Base-by-base conservation (phyloP, 2,329 filamentous ascomycete genomes). In the Dactylellina haptotyla region DNA sequence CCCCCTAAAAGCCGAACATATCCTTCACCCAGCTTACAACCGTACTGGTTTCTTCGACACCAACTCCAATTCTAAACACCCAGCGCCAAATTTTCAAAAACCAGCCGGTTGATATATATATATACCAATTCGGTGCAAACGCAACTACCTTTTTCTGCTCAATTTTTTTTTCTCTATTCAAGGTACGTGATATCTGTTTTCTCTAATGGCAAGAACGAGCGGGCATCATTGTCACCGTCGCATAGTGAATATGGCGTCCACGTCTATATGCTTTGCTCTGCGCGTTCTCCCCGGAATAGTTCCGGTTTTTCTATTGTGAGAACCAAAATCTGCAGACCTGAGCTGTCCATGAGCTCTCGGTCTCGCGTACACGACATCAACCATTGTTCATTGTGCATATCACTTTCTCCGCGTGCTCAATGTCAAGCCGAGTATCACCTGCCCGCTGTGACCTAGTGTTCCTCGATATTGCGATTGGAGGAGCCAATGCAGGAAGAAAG, bases 191-290 rank as follows among this genome's bases (percentile, higher is more conserved):
- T n/a, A n/a, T n/a, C n/a, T n/a, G n/a, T n/a, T n/a, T n/a, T n/a
- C n/a, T n/a, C n/a, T n/a, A n/a, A n/a, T n/a, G n/a, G n/a, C n/a
- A n/a, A n/a, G n/a, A n/a, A n/a, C 32, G 32, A 6, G 14, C 6
- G 20, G 18, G 12, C 50, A 34, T 54, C 6, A 20, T 26, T 16
- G 23, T 20, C n/a, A 54, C 30, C 25, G 26, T 46, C 50, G 39
- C 26, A 32, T 54, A 58, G 56, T 53, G 32, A 53, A 48, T 23
- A n/a, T 18, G 26, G 26, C 16, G 45, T 59, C 53, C 63, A 59
- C 63, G 54, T 59, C 59, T 67, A 41, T 51, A 53, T 66, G 41
- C 62, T 51, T n/a, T 66, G n/a, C 41, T 37, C 53, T 53, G 53
- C 63, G 53, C 45, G 48, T 45, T 41, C 51, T 32, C 39, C 23